Conservation (phyloP, 148 eudicot genomes). For the Simmondsia chinensis region DNA sequence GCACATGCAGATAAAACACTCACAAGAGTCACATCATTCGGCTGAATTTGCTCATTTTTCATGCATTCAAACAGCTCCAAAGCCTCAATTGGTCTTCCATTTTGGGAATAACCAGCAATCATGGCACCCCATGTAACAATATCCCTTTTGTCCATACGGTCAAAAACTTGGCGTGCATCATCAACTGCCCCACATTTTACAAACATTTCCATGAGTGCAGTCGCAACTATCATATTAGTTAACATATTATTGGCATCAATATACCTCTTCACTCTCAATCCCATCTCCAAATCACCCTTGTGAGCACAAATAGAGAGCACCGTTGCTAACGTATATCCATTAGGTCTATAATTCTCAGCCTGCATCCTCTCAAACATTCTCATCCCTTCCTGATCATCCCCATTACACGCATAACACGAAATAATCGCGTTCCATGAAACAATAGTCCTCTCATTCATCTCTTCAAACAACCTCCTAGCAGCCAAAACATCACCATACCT, state of each 20-base stretch:
- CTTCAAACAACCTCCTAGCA: conserved; percentile 44
- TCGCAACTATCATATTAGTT: conserved; percentile 39
- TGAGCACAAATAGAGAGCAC: conserved; percentile 47
- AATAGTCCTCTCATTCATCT: conserved; percentile 37
- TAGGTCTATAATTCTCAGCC: conserved; percentile 24
- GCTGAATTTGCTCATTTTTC: conserved; percentile 27
- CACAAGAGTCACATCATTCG: conserved; percentile 46
- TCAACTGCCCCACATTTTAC: conserved; percentile 50
- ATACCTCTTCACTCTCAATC: conserved; percentile 31
- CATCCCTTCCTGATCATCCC: conserved; percentile 35
- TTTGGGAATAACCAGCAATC: conserved; percentile 58
- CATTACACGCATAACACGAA: conserved; percentile 36
- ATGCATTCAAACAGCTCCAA: conserved; percentile 39
- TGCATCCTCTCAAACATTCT: conserved; percentile 46
- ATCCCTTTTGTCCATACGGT: conserved; percentile 35
- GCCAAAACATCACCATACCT: conserved; percentile 27
- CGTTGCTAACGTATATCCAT: conserved; percentile 34
- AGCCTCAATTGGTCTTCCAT: conserved; percentile 42
- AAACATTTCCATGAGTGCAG: conserved; percentile 57
- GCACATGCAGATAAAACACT: conserved; percentile 50
- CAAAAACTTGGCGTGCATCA: conserved; percentile 49
- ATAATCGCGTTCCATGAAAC: conserved; percentile 60
- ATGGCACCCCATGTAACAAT: conserved; percentile 54
- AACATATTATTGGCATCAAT: conserved; percentile 33
- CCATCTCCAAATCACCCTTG: conserved; percentile 35